Conservation (phyloP, 1,284 basidiomycete genomes). For the Singerocomus inundabilis region DNA sequence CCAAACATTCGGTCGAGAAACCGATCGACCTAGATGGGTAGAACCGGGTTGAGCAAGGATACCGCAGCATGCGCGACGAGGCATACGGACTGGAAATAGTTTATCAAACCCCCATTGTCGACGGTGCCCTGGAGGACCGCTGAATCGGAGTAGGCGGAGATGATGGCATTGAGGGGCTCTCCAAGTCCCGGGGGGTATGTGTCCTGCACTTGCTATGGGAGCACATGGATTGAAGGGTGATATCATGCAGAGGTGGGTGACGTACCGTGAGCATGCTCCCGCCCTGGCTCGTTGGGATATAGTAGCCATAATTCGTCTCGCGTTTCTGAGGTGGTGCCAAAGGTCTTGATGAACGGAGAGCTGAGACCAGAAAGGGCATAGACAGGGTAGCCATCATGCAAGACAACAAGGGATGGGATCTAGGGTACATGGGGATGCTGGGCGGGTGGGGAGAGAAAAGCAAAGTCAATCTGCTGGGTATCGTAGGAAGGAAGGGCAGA, state of each 20-base stretch:
- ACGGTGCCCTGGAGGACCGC: constrained; percentile 65
- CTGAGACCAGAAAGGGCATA: constrained; percentile 8
- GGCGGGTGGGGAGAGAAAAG: neutral
- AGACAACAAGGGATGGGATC: neutral
- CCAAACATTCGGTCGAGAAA: constrained; percentile 81
- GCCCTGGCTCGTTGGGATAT: constrained; percentile 40
- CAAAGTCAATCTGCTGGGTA: neutral
- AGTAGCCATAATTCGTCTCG: constrained; percentile 41
- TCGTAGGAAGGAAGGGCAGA: neutral
- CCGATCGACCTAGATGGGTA: constrained; percentile 52
- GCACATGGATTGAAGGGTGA: neutral
- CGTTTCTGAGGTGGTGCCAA: constrained; percentile 17
- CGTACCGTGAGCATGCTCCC: constrained; percentile 51
- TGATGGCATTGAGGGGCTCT: constrained; percentile 87
- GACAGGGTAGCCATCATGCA: constrained; percentile 14
- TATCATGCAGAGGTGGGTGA: neutral
- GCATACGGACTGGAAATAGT: constrained; percentile 65
- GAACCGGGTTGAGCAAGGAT: constrained; percentile 1
- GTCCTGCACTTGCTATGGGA: constrained; percentile 48
- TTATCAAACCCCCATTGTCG: constrained; percentile 72
- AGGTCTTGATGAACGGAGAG: neutral
- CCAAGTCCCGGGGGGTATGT: constrained; percentile 77
- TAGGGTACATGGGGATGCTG: constrained; percentile 3
- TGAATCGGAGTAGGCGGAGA: constrained; percentile 78
- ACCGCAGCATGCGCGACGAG: neutral